Conservation (phyloP, 2,329 filamentous ascomycete species). For the Zalaria sp. region DNA sequence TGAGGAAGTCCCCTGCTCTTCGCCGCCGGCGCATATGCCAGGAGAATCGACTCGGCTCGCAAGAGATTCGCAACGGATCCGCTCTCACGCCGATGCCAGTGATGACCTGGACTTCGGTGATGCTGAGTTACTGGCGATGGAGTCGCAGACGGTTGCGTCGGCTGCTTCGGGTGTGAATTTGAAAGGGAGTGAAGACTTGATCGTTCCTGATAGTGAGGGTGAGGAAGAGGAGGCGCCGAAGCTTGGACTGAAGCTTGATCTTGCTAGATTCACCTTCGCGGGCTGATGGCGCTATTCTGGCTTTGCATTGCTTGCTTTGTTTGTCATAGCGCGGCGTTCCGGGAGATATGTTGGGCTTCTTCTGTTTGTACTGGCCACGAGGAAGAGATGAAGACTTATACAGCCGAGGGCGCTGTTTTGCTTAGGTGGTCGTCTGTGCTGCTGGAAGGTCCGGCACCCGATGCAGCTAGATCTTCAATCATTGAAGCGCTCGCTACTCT, state of each 20-base stretch:
- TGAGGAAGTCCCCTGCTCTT: constrained; percentile 7
- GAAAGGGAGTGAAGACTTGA: constrained; percentile 32
- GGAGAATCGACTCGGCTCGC: neutral
- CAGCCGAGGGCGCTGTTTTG: too few species aligned
- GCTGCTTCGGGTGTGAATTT: constrained; percentile 4
- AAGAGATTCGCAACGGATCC: constrained; percentile 15
- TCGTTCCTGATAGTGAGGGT: constrained; percentile 30
- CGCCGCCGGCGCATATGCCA: constrained; percentile 1
- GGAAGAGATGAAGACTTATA: too few species aligned
- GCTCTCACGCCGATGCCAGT: constrained; percentile 15
- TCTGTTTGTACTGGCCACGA: too few species aligned
- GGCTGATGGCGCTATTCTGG: constrained; percentile 4
- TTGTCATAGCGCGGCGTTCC: too few species aligned
- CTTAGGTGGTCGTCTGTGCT: too few species aligned
- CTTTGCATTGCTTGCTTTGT: too few species aligned
- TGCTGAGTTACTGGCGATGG: constrained; percentile 12
- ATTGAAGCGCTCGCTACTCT: too few species aligned
- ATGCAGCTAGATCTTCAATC: too few species aligned
- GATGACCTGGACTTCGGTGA: constrained; percentile 9
- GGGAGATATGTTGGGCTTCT: too few species aligned
- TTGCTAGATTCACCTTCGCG: constrained; percentile 24
- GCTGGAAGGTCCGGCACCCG: too few species aligned
- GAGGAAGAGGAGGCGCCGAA: constrained; percentile 19
- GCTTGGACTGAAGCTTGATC: constrained; percentile 19
- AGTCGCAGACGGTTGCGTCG: constrained; percentile 9